Evolutionary conservation across 495 filamentous ascomycete genomes (phyloP).

Genomic region (Hypoxylon lienhwacheense): DNA sequence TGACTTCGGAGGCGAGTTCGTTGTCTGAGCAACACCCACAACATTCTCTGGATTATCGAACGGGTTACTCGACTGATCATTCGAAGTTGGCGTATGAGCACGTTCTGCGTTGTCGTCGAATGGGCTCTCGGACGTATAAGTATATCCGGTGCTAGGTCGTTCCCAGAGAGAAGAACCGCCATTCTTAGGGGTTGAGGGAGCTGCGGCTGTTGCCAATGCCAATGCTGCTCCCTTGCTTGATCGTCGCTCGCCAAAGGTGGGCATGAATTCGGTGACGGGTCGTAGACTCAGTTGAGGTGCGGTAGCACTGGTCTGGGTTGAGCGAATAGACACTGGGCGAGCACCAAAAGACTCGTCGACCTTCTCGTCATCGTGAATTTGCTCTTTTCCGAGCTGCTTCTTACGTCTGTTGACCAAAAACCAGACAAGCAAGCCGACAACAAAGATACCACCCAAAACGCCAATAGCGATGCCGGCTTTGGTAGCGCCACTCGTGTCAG

Average conservation of each 20-base stretch:
- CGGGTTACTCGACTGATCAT: slow-evolving; percentile 44
- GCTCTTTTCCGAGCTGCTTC: slow-evolving; percentile 53
- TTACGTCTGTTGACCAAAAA: slow-evolving; percentile 68
- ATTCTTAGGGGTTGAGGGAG: slow-evolving; percentile 34
- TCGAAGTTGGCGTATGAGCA: slow-evolving; percentile 38
- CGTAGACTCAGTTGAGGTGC: slow-evolving; percentile 81
- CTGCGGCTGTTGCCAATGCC: slow-evolving; percentile 45
- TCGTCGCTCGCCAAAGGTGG: slow-evolving; percentile 58
- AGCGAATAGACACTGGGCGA: slow-evolving; percentile 34
- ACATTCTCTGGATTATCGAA: slow-evolving; percentile 41
- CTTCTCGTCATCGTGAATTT: slow-evolving; percentile 62
- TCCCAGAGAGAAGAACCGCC: slow-evolving; percentile 36
- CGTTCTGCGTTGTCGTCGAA: slow-evolving; percentile 53
- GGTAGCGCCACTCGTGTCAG: slow-evolving; percentile 60
- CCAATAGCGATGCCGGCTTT: slow-evolving; percentile 87
- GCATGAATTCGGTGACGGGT: slow-evolving; percentile 85
- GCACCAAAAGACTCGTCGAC: slow-evolving; percentile 46
- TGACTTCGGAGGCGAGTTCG: slow-evolving; percentile 34
- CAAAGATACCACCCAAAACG: slow-evolving; percentile 63
- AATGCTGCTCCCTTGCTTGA: slow-evolving; percentile 53
- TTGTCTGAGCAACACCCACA: slow-evolving; percentile 40
- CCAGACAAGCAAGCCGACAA: slow-evolving; percentile 64
- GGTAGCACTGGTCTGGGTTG: slow-evolving; percentile 42
- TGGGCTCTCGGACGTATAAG: slow-evolving; percentile 51
- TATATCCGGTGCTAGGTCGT: slow-evolving; percentile 49